phyloP scores from a whole-genome alignment of 2,329 filamentous ascomycete species.

The Pseudogymnoascus sp. region DNA sequence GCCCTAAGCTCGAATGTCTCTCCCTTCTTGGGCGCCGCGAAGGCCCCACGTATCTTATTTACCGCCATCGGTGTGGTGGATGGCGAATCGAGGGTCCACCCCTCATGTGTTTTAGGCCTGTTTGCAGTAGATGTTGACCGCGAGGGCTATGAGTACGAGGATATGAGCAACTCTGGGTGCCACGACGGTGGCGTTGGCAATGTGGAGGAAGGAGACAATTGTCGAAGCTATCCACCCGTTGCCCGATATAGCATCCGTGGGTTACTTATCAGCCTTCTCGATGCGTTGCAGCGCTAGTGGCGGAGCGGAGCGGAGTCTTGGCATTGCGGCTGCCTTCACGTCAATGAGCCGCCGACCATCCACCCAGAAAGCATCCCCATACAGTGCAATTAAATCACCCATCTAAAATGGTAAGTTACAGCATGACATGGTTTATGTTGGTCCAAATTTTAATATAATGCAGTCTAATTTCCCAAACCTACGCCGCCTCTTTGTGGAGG shows the following conservation, averaged over 20 bases:
- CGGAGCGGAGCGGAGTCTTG: constrained; percentile 2
- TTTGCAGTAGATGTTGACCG: background rate
- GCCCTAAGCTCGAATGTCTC: constrained; percentile 97
- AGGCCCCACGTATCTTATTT: constrained; percentile 90
- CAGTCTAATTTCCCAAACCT: constrained; percentile 72
- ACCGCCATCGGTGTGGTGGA: constrained; percentile 65
- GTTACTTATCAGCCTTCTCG: constrained; percentile 7
- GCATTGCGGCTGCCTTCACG: background rate
- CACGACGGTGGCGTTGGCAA: background rate
- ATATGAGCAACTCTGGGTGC: constrained; percentile 5
- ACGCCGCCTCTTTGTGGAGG: constrained; percentile 91
- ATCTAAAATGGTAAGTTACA: constrained; percentile 1
- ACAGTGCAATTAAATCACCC: background rate
- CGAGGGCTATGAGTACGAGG: background rate
- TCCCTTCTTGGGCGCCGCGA: constrained; percentile 87
- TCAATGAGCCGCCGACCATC: background rate
- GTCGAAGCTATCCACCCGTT: constrained; percentile 2
- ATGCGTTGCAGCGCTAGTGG: background rate
- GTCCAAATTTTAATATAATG: background rate
- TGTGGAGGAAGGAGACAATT: background rate
- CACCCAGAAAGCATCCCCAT: background rate
- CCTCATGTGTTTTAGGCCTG: constrained; percentile 29
- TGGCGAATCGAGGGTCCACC: constrained; percentile 32
- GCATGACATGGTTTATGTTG: background rate
- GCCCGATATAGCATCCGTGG: background rate